These are phyloP conservation scores for Podospora pseudopauciseta DNA, from an alignment of 495 filamentous ascomycete species.

Conservation along the genomic window DNA sequence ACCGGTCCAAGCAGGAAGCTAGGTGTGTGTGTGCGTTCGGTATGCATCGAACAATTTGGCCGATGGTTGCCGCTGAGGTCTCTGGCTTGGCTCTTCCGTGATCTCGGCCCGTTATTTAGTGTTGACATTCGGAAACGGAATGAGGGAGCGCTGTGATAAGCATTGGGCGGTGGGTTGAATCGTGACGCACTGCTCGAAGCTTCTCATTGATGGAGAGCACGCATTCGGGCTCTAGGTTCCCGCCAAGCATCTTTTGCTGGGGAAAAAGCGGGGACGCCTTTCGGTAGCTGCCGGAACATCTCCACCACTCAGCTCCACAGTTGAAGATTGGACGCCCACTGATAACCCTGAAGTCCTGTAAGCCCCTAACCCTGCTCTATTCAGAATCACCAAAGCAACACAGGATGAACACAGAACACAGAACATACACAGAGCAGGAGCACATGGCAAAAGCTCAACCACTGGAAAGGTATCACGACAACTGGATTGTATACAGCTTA, in stretches of 20 bases:
- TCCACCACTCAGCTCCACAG: background rate
- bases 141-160: background rate
- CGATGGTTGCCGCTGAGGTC: background rate
- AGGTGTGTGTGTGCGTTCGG: background rate
- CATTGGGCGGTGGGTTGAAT: no score
- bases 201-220: background rate
- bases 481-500: background rate
- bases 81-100: no score
- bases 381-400: background rate
- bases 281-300: background rate
- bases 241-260: background rate
- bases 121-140: background rate
- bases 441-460: background rate
- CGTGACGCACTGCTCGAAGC: no score
- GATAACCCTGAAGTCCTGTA: background rate
- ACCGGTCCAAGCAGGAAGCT: no score
- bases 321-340: background rate
- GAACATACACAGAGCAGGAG: background rate
- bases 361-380: background rate
- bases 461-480: background rate
- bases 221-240: background rate
- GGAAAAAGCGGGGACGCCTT: background rate
- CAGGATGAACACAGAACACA: background rate
- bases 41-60: background rate
- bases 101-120: no score